These are phyloP conservation scores for Climacium dendroides DNA, from an alignment of 225 moss, liverwort and hornwort genomes.

Conservation along the genomic window DNA sequence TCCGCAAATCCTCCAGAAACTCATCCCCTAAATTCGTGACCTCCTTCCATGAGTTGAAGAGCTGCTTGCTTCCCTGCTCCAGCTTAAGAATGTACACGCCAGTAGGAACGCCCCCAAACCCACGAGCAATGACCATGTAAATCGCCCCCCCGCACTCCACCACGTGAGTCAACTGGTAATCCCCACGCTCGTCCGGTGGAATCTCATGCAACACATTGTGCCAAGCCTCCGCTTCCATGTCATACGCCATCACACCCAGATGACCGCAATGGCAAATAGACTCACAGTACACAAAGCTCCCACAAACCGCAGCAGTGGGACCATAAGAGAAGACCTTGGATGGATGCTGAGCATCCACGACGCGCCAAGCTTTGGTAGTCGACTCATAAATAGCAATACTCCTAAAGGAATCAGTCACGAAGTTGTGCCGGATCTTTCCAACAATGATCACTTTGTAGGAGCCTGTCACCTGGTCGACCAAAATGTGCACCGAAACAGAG, in stretches of 20 bases:
- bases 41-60: conserved; percentile 17
- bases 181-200: conserved; percentile 12
- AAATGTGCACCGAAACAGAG: conserved; percentile 29
- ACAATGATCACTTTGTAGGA: conserved; percentile 40
- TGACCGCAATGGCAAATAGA: conserved; percentile 18
- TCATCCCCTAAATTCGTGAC: conserved; percentile 10
- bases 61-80: background rate
- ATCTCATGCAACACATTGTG: conserved; percentile 15
- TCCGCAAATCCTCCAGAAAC: conserved; percentile 33
- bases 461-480: conserved; percentile 2
- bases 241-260: conserved; percentile 31
- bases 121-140: conserved; percentile 45
- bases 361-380: conserved; percentile 9
- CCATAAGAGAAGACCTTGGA: conserved; percentile 36
- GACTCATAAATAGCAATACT: conserved; percentile 39
- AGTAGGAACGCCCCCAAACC: conserved; percentile 20
- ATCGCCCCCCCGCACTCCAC: conserved; percentile 36
- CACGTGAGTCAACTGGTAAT: conserved; percentile 36
- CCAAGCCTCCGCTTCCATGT: conserved; percentile 19
- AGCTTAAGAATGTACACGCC: conserved; percentile 32
- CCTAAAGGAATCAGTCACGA: conserved; percentile 17
- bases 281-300: conserved; percentile 18
- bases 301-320: conserved; percentile 26
- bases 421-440: conserved; percentile 47
- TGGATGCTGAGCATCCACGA: conserved; percentile 22